Percentiles rank a stretch among this genome's conserved stretches.
phyloP scores from a whole-genome alignment of 257 asterid species.

The Fraxinus pennsylvanica region DNA sequence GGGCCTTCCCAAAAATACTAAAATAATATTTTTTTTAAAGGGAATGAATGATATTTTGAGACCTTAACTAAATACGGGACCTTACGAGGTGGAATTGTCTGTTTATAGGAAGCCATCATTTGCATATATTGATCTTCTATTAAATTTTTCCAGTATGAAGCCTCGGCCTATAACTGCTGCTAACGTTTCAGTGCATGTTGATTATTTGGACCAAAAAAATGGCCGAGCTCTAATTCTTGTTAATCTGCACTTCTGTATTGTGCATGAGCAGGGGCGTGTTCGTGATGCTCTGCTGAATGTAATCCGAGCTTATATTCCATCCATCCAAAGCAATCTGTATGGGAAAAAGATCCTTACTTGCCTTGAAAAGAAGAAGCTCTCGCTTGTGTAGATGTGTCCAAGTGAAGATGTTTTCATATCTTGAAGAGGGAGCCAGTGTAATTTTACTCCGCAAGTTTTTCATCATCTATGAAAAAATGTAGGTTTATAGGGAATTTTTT shows the following conservation, averaged over 20 bases:
- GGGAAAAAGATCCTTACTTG: constrained; percentile 67
- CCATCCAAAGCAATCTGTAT: constrained; percentile 59
- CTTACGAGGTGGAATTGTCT: neutral
- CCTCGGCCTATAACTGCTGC: neutral
- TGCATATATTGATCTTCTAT: neutral
- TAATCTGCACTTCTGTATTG: neutral
- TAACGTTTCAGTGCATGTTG: neutral
- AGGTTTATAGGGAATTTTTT: neutral
- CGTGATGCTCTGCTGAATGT: constrained; percentile 30
- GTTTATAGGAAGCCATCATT: neutral
- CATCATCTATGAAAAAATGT: neutral
- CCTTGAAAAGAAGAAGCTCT: constrained; percentile 40
- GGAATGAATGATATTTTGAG: neutral
- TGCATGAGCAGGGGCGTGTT: constrained; percentile 42
- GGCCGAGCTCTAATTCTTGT: neutral
- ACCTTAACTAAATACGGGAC: neutral
- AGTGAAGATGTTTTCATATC: constrained; percentile 6
- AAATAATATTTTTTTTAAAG: neutral
- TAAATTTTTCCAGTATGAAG: neutral
- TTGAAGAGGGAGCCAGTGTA: constrained; percentile 14
- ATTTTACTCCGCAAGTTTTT: neutral
- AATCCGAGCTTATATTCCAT: constrained; percentile 35
- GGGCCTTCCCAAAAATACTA: neutral
- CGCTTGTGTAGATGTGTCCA: constrained; percentile 23
- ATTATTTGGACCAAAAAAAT: neutral